Conservation (phyloP, 139 green algal species). For the Tetradesmus obliquus region DNA sequence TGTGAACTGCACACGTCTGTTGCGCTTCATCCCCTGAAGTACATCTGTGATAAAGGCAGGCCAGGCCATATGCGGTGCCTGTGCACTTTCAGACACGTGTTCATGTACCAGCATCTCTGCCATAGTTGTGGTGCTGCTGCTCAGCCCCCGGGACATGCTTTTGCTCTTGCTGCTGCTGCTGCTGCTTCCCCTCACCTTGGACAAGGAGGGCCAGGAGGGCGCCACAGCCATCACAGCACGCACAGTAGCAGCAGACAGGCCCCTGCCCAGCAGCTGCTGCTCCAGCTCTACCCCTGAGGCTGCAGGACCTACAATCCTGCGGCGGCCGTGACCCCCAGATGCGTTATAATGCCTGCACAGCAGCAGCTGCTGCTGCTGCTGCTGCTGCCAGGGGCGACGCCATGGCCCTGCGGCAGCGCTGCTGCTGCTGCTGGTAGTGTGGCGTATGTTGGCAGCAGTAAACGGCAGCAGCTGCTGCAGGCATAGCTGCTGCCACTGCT, state of each 20-base stretch:
- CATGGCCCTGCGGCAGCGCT: background rate
- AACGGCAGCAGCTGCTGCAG: constrained; percentile 8
- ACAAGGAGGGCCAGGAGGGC: background rate
- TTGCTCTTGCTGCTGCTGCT: background rate
- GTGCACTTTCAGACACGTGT: too few species aligned
- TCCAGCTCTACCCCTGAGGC: background rate
- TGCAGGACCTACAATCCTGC: background rate
- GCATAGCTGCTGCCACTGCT: background rate
- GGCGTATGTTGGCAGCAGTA: background rate
- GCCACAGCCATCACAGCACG: background rate
- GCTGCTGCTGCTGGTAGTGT: background rate
- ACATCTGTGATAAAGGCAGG: too few species aligned
- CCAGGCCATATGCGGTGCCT: too few species aligned
- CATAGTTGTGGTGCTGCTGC: too few species aligned
- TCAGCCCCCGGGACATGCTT: background rate
- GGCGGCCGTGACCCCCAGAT: background rate
- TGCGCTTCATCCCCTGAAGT: too few species aligned
- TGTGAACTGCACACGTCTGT: too few species aligned
- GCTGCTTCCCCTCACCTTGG: background rate
- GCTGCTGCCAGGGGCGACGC: background rate
- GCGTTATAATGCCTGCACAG: background rate
- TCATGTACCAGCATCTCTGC: too few species aligned
- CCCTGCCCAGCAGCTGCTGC: background rate
- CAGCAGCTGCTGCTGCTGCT: background rate
- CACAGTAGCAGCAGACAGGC: background rate